These are phyloP conservation scores for Colletotrichum limetticola DNA, from an alignment of 2,329 filamentous ascomycete species.

Conservation along the genomic window DNA sequence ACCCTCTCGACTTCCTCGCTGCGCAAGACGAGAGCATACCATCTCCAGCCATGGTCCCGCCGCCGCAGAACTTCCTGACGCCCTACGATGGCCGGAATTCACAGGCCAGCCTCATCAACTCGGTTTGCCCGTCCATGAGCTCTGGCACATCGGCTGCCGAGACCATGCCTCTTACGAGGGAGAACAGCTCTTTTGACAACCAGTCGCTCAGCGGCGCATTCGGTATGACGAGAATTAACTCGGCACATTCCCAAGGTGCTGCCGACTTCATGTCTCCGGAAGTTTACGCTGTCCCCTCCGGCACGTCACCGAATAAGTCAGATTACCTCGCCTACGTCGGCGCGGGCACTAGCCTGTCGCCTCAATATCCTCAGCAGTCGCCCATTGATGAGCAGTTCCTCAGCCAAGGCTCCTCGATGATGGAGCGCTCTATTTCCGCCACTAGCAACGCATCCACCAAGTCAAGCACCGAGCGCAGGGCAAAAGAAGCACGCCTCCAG, in stretches of 20 bases:
- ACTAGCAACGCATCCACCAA: conserved; percentile 56
- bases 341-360: conserved; percentile 49
- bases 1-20: conserved; percentile 52
- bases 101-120: conserved; percentile 43
- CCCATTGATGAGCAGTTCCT: conserved; percentile 43
- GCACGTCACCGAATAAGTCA: conserved; percentile 43
- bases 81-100: conserved; percentile 36
- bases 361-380: conserved; percentile 44
- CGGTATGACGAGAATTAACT: conserved; percentile 51
- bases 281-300: conserved; percentile 33
- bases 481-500: conserved; percentile 58
- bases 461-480: conserved; percentile 56
- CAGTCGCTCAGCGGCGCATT: conserved; percentile 41
- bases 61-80: conserved; percentile 37
- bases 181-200: conserved; percentile 52
- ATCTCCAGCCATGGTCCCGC: conserved; percentile 39
- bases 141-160: conserved; percentile 53
- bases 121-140: conserved; percentile 55
- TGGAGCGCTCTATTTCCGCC: conserved; percentile 62
- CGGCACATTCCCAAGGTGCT: conserved; percentile 47
- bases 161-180: conserved; percentile 53
- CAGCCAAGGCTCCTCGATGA: conserved; percentile 44
- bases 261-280: conserved; percentile 40
- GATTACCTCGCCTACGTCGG: conserved; percentile 48
- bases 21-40: conserved; percentile 40